Percentiles rank a stretch among this genome's conserved stretches.
phyloP scores from a whole-genome alignment of 495 filamentous ascomycete genomes.

The Xanthoparmelia taractica region DNA sequence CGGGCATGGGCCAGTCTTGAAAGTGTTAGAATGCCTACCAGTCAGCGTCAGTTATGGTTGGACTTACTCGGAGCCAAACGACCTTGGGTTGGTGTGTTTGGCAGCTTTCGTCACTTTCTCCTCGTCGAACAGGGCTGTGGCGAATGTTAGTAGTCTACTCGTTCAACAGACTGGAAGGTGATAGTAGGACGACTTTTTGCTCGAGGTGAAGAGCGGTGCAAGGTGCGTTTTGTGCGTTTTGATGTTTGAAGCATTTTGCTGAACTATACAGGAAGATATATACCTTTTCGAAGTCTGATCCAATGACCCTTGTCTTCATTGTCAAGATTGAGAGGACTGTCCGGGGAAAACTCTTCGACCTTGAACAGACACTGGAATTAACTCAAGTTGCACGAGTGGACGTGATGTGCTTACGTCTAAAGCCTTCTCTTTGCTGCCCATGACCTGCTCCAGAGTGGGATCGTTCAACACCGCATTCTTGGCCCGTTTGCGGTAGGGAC shows the following conservation, averaged over 20 bases:
- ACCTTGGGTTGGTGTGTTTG: background rate
- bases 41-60: background rate
- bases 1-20: background rate
- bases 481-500: background rate
- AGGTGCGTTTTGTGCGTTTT: too few relatives aligned
- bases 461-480: conserved; percentile 1
- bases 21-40: background rate
- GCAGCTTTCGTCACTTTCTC: background rate
- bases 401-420: background rate
- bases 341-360: background rate
- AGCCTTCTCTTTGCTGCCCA: background rate
- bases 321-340: background rate
- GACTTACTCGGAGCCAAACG: background rate
- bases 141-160: background rate
- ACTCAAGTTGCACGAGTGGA: background rate
- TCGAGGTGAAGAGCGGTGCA: background rate
- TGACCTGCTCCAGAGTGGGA: background rate
- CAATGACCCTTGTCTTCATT: background rate
- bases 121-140: background rate
- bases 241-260: background rate
- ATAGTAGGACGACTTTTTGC: background rate
- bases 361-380: background rate
- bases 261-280: background rate
- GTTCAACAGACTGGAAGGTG: background rate
- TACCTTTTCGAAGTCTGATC: background rate